These are phyloP conservation scores for Phytophthora agathidicida DNA, from an alignment of 352 stramenopile species.

Conservation along the genomic window DNA sequence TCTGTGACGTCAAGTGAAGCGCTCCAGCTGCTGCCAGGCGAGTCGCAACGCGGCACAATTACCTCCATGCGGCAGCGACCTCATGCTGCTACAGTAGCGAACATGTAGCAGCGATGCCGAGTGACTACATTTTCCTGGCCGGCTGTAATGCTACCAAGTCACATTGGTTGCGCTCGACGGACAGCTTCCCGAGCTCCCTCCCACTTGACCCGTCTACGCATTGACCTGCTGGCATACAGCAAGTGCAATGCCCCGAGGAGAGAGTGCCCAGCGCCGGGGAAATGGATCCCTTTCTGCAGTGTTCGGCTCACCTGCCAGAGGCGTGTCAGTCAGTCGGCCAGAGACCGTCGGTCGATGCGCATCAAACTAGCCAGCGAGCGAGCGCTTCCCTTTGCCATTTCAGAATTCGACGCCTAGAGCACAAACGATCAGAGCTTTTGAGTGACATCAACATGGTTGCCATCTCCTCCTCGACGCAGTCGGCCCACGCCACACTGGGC, in stretches of 20 bases:
- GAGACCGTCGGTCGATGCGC: slow-evolving; percentile 25
- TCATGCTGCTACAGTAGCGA: neutral
- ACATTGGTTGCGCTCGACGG: too few species aligned
- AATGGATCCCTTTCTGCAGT: slow-evolving; percentile 26
- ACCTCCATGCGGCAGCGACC: neutral
- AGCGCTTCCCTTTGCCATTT: slow-evolving; percentile 29
- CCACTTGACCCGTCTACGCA: slow-evolving; percentile 24
- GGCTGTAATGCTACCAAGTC: slow-evolving; percentile 14
- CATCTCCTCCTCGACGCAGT: slow-evolving; percentile 25
- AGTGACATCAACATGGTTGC: slow-evolving; percentile 32
- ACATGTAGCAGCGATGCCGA: slow-evolving; percentile 14
- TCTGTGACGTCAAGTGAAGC: neutral
- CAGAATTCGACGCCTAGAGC: slow-evolving; percentile 35
- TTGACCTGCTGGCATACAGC: slow-evolving; percentile 27
- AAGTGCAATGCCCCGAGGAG: slow-evolving; percentile 22
- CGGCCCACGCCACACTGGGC: slow-evolving; percentile 14
- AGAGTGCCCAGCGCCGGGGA: slow-evolving; percentile 18
- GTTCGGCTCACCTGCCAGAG: slow-evolving; percentile 7
- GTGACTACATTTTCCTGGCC: slow-evolving; percentile 17
- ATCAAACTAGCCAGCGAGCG: too few species aligned
- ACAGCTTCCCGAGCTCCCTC: slow-evolving; percentile 9
- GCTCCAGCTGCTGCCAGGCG: slow-evolving; percentile 1
- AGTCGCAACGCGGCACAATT: neutral
- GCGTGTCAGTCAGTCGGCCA: slow-evolving; percentile 24
- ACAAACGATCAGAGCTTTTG: slow-evolving; percentile 14